Percentiles rank a stretch among this genome's conserved stretches.
phyloP scores from a whole-genome alignment of 345 rosid genomes.

The Eucalyptus cloeziana region DNA sequence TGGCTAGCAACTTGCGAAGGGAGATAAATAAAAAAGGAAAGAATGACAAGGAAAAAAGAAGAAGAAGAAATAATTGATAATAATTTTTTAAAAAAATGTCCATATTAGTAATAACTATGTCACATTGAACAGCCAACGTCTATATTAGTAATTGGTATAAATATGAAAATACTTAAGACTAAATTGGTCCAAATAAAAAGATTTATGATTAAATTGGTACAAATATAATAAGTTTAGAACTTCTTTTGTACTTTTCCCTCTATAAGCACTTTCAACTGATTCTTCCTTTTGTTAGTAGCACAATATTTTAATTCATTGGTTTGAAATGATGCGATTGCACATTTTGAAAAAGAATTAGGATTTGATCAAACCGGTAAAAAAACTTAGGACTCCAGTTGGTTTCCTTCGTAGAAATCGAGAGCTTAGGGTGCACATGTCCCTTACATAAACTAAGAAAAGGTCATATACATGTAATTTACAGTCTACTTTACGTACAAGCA shows the following conservation, averaged over 20 bases:
- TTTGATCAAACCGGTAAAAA: background rate
- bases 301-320: background rate
- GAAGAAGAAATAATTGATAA: no score
- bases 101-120: no score
- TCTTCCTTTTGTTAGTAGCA: background rate
- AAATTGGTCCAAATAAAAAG: background rate
- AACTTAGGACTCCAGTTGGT: background rate
- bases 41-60: no score
- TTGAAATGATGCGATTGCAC: background rate
- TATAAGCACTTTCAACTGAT: accelerated
- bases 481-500: background rate
- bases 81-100: background rate
- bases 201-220: no score
- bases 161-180: background rate
- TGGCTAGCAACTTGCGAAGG: background rate
- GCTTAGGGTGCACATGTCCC: background rate
- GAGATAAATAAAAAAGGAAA: no score
- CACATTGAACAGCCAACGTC: background rate
- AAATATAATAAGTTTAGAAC: accelerated
- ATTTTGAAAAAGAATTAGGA: background rate
- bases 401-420: background rate
- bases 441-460: background rate
- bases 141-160: background rate
- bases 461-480: background rate
- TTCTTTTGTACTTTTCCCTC: background rate